A percentile compares a stretch with the other conserved stretches of the same genome.
Conservation (phyloP, 2,329 filamentous ascomycete species). For the Pseudocercospora musae region DNA sequence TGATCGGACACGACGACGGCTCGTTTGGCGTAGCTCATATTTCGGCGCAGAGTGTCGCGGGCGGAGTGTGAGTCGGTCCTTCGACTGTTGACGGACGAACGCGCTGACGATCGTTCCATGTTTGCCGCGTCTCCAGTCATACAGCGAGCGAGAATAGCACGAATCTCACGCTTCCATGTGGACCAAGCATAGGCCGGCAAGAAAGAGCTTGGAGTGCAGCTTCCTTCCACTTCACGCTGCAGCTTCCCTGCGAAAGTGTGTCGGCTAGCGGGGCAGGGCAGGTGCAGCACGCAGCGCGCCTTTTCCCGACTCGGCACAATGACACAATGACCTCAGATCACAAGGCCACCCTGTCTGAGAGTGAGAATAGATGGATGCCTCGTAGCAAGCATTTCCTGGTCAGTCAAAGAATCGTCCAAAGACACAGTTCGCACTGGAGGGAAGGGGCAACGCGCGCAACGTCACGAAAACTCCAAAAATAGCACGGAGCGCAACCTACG, state of each 20-base stretch:
- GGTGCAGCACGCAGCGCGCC: not conserved
- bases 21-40: slow-evolving; percentile 36
- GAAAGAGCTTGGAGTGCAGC: too few species aligned
- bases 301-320: not conserved
- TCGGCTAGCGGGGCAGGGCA: not conserved
- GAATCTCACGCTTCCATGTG: not conserved
- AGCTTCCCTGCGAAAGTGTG: not conserved
- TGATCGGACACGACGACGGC: slow-evolving; percentile 50
- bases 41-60: slow-evolving; percentile 39
- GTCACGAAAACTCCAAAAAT: not conserved
- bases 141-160: not conserved
- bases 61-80: slow-evolving; percentile 44
- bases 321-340: not conserved
- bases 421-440: not conserved
- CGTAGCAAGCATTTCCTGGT: not conserved
- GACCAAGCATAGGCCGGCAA: too few species aligned
- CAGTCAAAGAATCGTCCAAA: not conserved
- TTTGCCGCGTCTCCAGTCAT: not conserved
- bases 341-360: not conserved
- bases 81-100: slow-evolving; percentile 35
- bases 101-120: slow-evolving; percentile 29
- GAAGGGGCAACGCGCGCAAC: not conserved
- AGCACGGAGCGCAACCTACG: not conserved
- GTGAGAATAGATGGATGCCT: not conserved
- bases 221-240: not conserved